Base-by-base conservation (phyloP, 1,284 basidiomycete genomes). In the Abortiporus biennis region DNA sequence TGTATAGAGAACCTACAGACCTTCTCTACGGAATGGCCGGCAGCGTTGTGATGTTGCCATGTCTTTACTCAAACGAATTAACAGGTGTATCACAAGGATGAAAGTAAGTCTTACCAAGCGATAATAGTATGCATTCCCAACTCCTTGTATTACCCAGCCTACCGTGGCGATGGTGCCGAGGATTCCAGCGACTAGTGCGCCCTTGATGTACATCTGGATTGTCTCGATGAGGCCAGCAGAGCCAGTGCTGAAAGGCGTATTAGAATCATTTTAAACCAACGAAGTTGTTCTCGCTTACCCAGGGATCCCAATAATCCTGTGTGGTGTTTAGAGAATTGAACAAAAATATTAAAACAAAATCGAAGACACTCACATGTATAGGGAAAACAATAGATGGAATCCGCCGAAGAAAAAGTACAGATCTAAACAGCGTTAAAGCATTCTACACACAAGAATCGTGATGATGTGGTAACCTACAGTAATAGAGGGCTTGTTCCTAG, bases 141-240 rank as follows among this genome's bases (percentile, higher is more conserved):
- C 53, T 6, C 87, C 87, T 63, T 99, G 92, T 24, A 95, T 46
- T 3, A 76, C 71, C 92, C 96, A 99, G 22, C 92, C 92, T 23
- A 84, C 71, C 6, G 87, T 92, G 2, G 92, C 76, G 36, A 99
- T 63, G 11, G 80, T 69, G 35, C 88, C 82, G 40, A 97, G 72
- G 38, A 93, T 71, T 38, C 79, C 92, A 15, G 91, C 84, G 17
- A 80, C 78, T 63, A 88, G 71, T 27, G 72, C 67, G 36, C 74
- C 69, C 34, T 64, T 58, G n/a, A 72, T 69, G 59, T 80, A 90
- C 69, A 83, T 80, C 48, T 80, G 71, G 52, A 96, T 89, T 24
- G 85, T 95, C 63, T 92, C 90, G 58, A 98, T 90, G 36, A 99
- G 72, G n/a, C 96, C 95, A 9, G 91, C 92, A 30, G 90, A 91